Evolutionary conservation across 441 rosid genomes (phyloP), one percentile per base, ranked within the genome.

Genomic region (Brassica balearica): DNA sequence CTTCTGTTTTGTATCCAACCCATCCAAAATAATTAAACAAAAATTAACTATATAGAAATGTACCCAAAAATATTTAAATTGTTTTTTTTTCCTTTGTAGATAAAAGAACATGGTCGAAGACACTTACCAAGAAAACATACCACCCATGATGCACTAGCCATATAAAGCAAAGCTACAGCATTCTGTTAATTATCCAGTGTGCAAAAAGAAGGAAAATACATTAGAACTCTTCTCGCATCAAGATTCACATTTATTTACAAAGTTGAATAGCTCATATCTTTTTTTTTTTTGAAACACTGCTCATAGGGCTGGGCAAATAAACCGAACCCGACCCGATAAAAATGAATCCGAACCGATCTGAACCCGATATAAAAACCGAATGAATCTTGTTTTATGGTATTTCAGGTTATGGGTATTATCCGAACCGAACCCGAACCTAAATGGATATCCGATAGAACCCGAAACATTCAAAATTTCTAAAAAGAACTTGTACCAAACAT

Each of bases 1-100:
- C 96, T 80, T 91, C 97, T 93, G 68, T 76, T 56, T 69, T 41
- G 2, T 59, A 41, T 23, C 7, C 5, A 51, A 15, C 59, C 8
- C 55, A 25, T 22, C 36, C 17, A 61, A 61, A 56, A 17, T 55
- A 23, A 11, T 60, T 23, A 12, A 25, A 12, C 25, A 4, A 59
- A 15, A 20, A 22, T 34, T 2, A 36, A 8, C 23, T 2, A 4
- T 19, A 63, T 29, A 51, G 32, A 32, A 7, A 15, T 15, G 17
- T 6, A 32, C 29, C 19, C 11, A 3, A 8, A 15, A 27, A 10
- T 10, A 11, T 10, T 20, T 2, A 2, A 34, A 4, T 22, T 38
- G 46, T 12, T 46, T 0, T 8, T 61, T 23, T 22, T 72, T 29
- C 34, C 27, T 58, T 46, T 22, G 48, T 41, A 4, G 19, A 46